Evolutionary conservation across 2,329 filamentous ascomycete species (phyloP).

Genomic region (Epichloe scottii): DNA sequence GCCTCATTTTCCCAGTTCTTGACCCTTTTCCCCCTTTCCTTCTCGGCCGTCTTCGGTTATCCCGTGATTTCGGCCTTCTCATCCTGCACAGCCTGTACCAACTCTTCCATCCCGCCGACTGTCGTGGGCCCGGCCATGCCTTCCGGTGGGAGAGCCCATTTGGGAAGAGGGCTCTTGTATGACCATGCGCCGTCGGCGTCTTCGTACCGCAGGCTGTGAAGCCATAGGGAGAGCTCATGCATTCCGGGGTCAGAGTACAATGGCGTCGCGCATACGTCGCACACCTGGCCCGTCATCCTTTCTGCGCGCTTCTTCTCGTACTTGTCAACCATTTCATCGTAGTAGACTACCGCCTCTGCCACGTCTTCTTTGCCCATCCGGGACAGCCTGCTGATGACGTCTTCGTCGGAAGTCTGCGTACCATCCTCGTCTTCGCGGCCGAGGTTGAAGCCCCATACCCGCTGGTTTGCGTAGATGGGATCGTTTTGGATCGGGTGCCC

Average conservation of each 20-base stretch:
- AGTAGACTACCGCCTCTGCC: constrained; percentile 81
- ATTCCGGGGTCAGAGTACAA: constrained; percentile 85
- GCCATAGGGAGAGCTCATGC: constrained; percentile 85
- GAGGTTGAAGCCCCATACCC: constrained; percentile 75
- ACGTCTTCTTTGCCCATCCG: constrained; percentile 92
- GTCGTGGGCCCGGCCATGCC: constrained; percentile 60
- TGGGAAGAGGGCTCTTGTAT: constrained; percentile 72
- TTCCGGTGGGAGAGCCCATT: constrained; percentile 73
- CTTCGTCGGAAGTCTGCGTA: constrained; percentile 64
- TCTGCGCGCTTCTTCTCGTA: constrained; percentile 89
- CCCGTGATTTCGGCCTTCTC: constrained; percentile 26
- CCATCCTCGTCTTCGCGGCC: constrained; percentile 56
- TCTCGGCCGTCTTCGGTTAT: neutral
- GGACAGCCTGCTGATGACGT: constrained; percentile 73
- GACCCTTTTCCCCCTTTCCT: neutral
- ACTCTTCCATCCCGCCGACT: constrained; percentile 47
- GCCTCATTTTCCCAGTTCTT: neutral
- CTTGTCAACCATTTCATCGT: constrained; percentile 82
- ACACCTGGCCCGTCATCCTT: constrained; percentile 78
- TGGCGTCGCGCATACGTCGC: constrained; percentile 70
- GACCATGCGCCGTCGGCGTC: constrained; percentile 74
- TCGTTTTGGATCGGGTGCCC: constrained; percentile 96
- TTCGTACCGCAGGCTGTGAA: constrained; percentile 85
- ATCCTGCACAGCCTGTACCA: constrained; percentile 42
- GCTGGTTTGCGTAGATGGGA: constrained; percentile 90